Evolutionary conservation across 176 grass and related monocot genomes (phyloP), one percentile per base, ranked within the genome.

Genomic region (Avena eriantha): DNA sequence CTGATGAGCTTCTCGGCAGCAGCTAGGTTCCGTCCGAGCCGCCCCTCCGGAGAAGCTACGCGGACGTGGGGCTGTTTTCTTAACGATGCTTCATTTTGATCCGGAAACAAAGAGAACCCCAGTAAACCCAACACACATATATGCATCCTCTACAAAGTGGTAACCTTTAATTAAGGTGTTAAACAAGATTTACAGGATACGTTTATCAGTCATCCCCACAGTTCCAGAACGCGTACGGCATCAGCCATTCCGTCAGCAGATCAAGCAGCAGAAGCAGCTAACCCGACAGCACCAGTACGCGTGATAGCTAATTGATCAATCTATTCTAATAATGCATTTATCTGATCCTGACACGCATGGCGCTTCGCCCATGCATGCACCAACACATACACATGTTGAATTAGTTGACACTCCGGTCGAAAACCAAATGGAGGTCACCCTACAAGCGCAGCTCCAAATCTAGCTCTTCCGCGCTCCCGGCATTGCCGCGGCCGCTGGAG

Each of bases 361-460:
- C 22, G 59, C 83, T 85, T 85, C 47, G 83, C 59, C 47, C 73
- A 85, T 68, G 82, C 69, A 74, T 22, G 45, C 46, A 50, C 46
- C 26, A 13, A 22, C 80, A 36, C 71, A 65, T 36, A 22, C 80
- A 36, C 71, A 65, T 36, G 57, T 48, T 31, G 41, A 80, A 77
- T 66, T 81, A 81, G 61, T 51, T 16, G 45, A 53, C 29, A 15
- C 61, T 68, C 64, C 24, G 45, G 3, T 53, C 49, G 29, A 76
- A 53, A 49, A 67, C 33, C 79, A 10, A 10, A 67, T 29, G 45
- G 22, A 51, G 73, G 3, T 76, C 47, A 18, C 3, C 10, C 85
- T 91, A 91, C 69, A 91, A 84, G 57, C 89, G 84, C 19, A 91
- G 85, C 69, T 87, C 89, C 76, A 87, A 6, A 55, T 91, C 89